A percentile compares a stretch with the other conserved stretches of the same genome.
These are phyloP conservation scores for Hibiscus syriacus DNA, from an alignment of 345 rosid species.

Conservation along the genomic window DNA sequence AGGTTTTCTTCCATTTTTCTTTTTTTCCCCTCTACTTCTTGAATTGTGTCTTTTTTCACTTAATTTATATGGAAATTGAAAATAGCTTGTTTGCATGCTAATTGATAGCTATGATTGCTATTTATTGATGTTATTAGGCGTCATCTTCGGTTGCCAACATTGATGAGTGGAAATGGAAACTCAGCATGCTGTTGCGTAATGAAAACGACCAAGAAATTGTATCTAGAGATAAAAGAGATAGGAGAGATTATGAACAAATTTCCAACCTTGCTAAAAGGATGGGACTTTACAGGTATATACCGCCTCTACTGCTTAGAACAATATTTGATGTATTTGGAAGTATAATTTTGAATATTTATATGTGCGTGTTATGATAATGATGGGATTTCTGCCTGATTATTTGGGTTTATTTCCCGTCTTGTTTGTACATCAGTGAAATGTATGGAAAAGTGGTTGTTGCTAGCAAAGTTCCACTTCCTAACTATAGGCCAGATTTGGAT, in stretches of 20 bases:
- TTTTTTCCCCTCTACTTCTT: neutral
- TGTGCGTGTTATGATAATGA: neutral
- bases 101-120: neutral
- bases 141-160: constrained; percentile 92
- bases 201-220: constrained; percentile 81
- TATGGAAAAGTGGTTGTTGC: constrained; percentile 96
- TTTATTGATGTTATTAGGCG: constrained; percentile 47
- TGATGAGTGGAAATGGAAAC: constrained; percentile 98
- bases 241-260: constrained; percentile 94
- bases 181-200: constrained; percentile 58
- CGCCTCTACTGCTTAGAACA: neutral
- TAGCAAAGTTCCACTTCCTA: constrained; percentile 94
- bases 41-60: neutral
- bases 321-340: neutral
- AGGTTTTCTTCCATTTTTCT: constrained; percentile 24
- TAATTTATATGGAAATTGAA: neutral
- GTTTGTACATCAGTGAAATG: constrained; percentile 43
- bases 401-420: neutral
- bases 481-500: constrained; percentile 95
- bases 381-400: neutral
- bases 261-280: constrained; percentile 78
- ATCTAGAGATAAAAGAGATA: constrained; percentile 86
- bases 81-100: neutral
- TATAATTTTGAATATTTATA: too few relatives aligned
- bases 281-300: constrained; percentile 81